phyloP scores from a whole-genome alignment of 176 grass and related monocot genomes.

The Oryza longistaminata region DNA sequence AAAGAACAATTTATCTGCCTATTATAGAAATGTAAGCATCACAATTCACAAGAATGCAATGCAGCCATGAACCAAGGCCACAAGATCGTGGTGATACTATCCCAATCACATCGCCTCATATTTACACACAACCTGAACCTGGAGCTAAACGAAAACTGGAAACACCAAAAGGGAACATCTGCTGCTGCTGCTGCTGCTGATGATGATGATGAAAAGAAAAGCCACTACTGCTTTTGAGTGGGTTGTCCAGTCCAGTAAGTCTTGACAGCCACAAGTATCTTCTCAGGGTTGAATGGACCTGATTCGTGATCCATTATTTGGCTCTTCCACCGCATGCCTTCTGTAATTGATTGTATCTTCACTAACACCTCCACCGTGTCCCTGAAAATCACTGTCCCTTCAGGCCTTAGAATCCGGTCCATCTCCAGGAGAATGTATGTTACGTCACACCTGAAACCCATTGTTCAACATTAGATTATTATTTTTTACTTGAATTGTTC shows the following conservation, averaged over 20 bases:
- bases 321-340: conserved; percentile 78
- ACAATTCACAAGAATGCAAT: conserved; percentile 11
- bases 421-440: conserved; percentile 68
- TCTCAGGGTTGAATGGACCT: conserved; percentile 69
- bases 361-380: conserved; percentile 58
- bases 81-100: not conserved
- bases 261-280: conserved; percentile 80
- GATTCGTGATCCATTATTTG: conserved; percentile 81
- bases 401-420: conserved; percentile 75
- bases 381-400: conserved; percentile 73
- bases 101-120: conserved; percentile 13
- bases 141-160: not conserved
- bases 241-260: conserved; percentile 69
- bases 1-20: not conserved
- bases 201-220: not conserved
- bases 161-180: not conserved
- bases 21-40: not conserved
- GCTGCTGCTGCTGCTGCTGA: too few species aligned
- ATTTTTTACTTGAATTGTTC: not conserved
- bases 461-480: not conserved
- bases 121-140: conserved; percentile 34
- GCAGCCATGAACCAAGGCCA: not conserved
- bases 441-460: conserved; percentile 63
- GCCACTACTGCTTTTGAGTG: conserved; percentile 34
- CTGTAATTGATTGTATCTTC: conserved; percentile 49